phyloP scores from a whole-genome alignment of 768 basidiomycete genomes.

The Hysterangium stoloniferum region DNA sequence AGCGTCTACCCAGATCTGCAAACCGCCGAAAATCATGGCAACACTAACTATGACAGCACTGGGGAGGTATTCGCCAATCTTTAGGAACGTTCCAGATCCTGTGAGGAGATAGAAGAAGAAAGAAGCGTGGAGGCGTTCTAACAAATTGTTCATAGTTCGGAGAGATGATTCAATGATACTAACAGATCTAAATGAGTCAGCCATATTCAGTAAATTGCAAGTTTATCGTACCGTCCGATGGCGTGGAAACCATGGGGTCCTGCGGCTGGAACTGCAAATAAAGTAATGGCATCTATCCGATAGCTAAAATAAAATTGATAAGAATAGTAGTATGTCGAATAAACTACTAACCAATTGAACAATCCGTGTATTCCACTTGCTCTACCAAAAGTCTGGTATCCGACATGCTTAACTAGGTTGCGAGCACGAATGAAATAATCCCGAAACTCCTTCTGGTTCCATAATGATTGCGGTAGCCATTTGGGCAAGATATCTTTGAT shows the following conservation, averaged over 20 bases:
- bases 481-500: constrained; percentile 27
- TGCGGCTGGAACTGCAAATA: constrained; percentile 78
- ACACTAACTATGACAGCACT: constrained; percentile 79
- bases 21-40: constrained; percentile 78
- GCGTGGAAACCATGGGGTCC: constrained; percentile 96
- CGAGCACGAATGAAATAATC: constrained; percentile 51
- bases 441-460: constrained; percentile 35
- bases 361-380: constrained; percentile 87
- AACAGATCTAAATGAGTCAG: constrained; percentile 5
- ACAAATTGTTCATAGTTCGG: constrained; percentile 85
- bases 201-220: not conserved
- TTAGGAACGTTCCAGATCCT: constrained; percentile 59
- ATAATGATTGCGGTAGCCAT: constrained; percentile 43
- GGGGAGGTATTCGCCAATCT: constrained; percentile 87
- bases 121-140: constrained; percentile 94
- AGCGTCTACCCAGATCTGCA: constrained; percentile 62
- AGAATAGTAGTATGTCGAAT: not conserved
- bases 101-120: constrained; percentile 93
- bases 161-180: constrained; percentile 84
- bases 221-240: constrained; percentile 63
- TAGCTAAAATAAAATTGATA: constrained; percentile 43
- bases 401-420: constrained; percentile 63
- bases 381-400: constrained; percentile 69
- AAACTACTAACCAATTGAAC: constrained; percentile 60
- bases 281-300: constrained; percentile 88